These are phyloP conservation scores for grape (Vitis vinifera) DNA, from an alignment of 164 flowering plant genomes.

Conservation along the genomic window ASM3070453v1 NC_081811.1:2714001-2714500, in stretches of 20 bases:
- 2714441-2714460: no score
- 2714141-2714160: not conserved
- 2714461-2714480: no score
- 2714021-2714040: no score
- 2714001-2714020: slow-evolving; percentile 17
- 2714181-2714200: slow-evolving; percentile 35
- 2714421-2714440: no score
- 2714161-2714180: not conserved
- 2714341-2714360: slow-evolving; percentile 22
- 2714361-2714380: slow-evolving; percentile 19
- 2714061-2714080: no score
- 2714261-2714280: slow-evolving; percentile 4
- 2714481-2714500: no score
- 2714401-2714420: slow-evolving; percentile 6
- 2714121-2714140: not conserved
- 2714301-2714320: slow-evolving; percentile 11
- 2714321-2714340: slow-evolving; percentile 6
- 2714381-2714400: slow-evolving; percentile 8
- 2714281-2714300: slow-evolving; percentile 10
- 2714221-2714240: slow-evolving; percentile 31
- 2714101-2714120: no score
- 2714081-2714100: no score
- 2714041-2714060: no score
- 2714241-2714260: no score
- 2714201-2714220: slow-evolving; percentile 39